Evolutionary conservation across 768 basidiomycete genomes (phyloP).

Genomic region (Leccinum disarticulatum): DNA sequence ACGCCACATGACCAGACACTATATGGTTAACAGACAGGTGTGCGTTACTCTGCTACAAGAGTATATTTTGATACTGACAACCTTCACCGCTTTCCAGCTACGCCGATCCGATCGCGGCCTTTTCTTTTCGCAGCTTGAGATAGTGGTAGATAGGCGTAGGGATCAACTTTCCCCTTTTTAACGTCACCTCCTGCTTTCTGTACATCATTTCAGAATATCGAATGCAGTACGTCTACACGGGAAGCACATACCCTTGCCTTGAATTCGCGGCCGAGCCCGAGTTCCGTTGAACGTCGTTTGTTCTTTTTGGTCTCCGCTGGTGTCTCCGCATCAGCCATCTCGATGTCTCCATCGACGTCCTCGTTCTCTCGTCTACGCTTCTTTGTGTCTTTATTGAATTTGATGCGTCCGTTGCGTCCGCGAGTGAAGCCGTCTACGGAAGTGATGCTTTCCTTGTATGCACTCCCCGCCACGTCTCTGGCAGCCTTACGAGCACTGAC

Average conservation of each 20-base stretch:
- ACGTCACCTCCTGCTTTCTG: slow-evolving; percentile 96
- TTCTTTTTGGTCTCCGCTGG: slow-evolving; percentile 43
- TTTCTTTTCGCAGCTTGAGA: slow-evolving; percentile 75
- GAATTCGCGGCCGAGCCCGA: slow-evolving; percentile 81
- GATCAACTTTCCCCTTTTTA: slow-evolving; percentile 83
- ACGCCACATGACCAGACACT: slow-evolving; percentile 70
- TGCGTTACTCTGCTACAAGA: neutral
- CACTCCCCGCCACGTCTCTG: slow-evolving; percentile 64
- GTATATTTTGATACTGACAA: slow-evolving; percentile 2
- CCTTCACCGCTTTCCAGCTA: slow-evolving; percentile 60
- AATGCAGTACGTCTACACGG: slow-evolving; percentile 1
- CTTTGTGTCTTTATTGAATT: slow-evolving; percentile 97
- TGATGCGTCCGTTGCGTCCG: slow-evolving; percentile 79
- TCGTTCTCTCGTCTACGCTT: slow-evolving; percentile 77
- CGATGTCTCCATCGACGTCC: slow-evolving; percentile 61
- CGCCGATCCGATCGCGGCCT: slow-evolving; percentile 50
- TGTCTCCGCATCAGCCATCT: slow-evolving; percentile 72
- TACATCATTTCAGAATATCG: slow-evolving; percentile 5
- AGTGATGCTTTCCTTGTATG: slow-evolving; percentile 80
- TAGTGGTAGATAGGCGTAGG: slow-evolving; percentile 88
- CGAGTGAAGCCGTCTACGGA: slow-evolving; percentile 90
- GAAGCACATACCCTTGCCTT: slow-evolving; percentile 81
- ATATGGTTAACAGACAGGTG: slow-evolving; percentile 49
- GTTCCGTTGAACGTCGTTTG: slow-evolving; percentile 49
- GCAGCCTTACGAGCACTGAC: slow-evolving; percentile 40